Percentiles rank a stretch among this genome's conserved stretches.
Conservation (phyloP, 2,329 filamentous ascomycete species). For the Xylaria arbuscula region DNA sequence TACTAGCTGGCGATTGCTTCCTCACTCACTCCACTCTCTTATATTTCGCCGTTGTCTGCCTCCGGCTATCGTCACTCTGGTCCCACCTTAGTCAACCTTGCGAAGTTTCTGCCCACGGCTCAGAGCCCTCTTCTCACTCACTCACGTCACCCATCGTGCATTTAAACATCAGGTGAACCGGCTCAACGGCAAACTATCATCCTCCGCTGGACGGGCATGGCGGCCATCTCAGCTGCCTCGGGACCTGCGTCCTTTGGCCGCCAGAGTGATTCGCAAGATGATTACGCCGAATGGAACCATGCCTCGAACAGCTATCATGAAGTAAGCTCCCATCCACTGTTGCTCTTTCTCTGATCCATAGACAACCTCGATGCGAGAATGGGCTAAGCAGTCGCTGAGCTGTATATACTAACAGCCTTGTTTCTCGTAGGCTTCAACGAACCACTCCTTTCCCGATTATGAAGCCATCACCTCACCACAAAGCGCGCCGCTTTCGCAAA, state of each 20-base stretch:
- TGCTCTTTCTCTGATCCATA: background rate
- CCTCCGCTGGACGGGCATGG: constrained; percentile 55
- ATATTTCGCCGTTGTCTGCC: constrained; percentile 32
- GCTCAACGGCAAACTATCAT: constrained; percentile 39
- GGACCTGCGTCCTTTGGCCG: constrained; percentile 62
- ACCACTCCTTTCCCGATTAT: constrained; percentile 44
- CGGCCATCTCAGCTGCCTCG: constrained; percentile 63
- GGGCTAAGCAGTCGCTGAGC: background rate
- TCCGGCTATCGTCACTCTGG: background rate
- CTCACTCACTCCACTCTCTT: constrained; percentile 11
- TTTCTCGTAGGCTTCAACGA: constrained; percentile 41
- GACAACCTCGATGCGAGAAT: background rate
- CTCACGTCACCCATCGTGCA: constrained; percentile 29
- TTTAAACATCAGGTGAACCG: constrained; percentile 26
- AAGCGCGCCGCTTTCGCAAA: constrained; percentile 35
- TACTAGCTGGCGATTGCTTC: constrained; percentile 15
- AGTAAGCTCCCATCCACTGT: constrained; percentile 40
- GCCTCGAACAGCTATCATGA: constrained; percentile 43
- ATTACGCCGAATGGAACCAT: constrained; percentile 58
- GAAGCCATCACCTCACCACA: constrained; percentile 42
- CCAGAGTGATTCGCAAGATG: constrained; percentile 62
- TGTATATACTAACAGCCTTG: constrained; percentile 20
- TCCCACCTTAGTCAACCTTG: background rate
- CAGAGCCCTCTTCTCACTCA: constrained; percentile 1
- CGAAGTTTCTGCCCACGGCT: constrained; percentile 9